phyloP scores from a whole-genome alignment of 1,284 basidiomycete species.

The Baeospora myosura region DNA sequence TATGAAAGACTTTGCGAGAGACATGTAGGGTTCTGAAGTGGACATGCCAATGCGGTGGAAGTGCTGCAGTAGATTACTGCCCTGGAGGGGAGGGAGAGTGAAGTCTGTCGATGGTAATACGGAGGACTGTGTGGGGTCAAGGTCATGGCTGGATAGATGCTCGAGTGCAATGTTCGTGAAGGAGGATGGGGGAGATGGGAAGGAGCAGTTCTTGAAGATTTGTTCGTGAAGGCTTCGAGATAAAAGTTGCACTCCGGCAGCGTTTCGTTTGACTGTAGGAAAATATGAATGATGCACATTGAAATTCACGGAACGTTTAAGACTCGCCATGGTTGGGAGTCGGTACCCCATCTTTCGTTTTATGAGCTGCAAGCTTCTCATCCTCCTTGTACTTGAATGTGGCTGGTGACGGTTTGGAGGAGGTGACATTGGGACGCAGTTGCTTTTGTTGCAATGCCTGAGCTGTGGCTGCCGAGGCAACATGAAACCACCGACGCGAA shows the following conservation, averaged over 20 bases:
- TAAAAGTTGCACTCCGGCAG: slow-evolving; percentile 89
- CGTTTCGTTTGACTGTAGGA: slow-evolving; percentile 62
- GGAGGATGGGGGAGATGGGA: slow-evolving; percentile 53
- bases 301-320: neutral
- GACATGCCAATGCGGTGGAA: slow-evolving; percentile 76
- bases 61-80: slow-evolving; percentile 80
- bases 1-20: slow-evolving; percentile 64
- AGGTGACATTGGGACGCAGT: neutral
- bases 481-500: slow-evolving; percentile 15
- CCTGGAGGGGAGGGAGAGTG: slow-evolving; percentile 80
- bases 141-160: slow-evolving; percentile 74
- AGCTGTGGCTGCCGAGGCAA: slow-evolving; percentile 6
- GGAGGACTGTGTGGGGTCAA: slow-evolving; percentile 77
- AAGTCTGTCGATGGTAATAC: slow-evolving; percentile 75
- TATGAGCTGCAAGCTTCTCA: neutral
- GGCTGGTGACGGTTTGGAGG: slow-evolving; percentile 1
- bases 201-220: slow-evolving; percentile 70
- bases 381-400: slow-evolving; percentile 12
- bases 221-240: slow-evolving; percentile 76
- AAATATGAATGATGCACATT: neutral
- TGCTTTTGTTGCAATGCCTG: slow-evolving; percentile 10
- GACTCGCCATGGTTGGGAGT: slow-evolving; percentile 4
- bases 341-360: slow-evolving; percentile 3
- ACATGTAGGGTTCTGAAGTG: slow-evolving; percentile 77
- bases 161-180: slow-evolving; percentile 72